These are phyloP conservation scores for Stemphylium beticola DNA, from an alignment of 2,329 filamentous ascomycete genomes.

Conservation along the genomic window DNA sequence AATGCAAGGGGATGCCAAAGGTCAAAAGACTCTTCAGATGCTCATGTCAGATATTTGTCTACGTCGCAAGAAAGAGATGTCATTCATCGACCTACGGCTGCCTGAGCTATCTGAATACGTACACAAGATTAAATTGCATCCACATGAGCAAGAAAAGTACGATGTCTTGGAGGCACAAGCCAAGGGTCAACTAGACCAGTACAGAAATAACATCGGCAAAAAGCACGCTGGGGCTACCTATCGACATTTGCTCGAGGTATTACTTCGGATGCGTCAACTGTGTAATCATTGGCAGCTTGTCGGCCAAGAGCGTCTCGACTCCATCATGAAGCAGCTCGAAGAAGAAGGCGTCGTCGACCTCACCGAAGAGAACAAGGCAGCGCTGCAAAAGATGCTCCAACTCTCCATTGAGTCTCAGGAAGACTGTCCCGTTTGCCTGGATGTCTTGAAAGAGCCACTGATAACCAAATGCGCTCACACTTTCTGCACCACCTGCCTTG, in stretches of 20 bases:
- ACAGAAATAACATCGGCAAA: slow-evolving; percentile 55
- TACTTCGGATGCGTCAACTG: slow-evolving; percentile 82
- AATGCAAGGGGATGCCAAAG: slow-evolving; percentile 61
- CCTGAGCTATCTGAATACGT: slow-evolving; percentile 80
- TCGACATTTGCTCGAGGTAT: slow-evolving; percentile 76
- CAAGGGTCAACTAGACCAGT: slow-evolving; percentile 70
- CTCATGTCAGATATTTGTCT: slow-evolving; percentile 83
- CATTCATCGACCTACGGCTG: slow-evolving; percentile 80
- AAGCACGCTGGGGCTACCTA: slow-evolving; percentile 60
- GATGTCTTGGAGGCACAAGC: slow-evolving; percentile 74
- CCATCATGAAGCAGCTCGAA: slow-evolving; percentile 73
- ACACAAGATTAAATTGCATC: slow-evolving; percentile 74
- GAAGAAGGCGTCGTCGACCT: slow-evolving; percentile 71
- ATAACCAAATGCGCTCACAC: slow-evolving; percentile 86
- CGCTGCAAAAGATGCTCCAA: slow-evolving; percentile 77
- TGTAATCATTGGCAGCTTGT: slow-evolving; percentile 91
- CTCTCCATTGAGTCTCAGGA: slow-evolving; percentile 81
- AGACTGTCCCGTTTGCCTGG: slow-evolving; percentile 82
- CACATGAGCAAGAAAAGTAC: slow-evolving; percentile 79
- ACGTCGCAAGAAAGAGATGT: slow-evolving; percentile 85
- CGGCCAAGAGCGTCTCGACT: slow-evolving; percentile 70
- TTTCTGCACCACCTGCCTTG: slow-evolving; percentile 77
- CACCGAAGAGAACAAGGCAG: slow-evolving; percentile 72
- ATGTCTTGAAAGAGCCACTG: slow-evolving; percentile 72
- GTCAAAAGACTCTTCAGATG: slow-evolving; percentile 71